phyloP scores from a whole-genome alignment of 305 asterid genomes.

The Solanum hybrid region DNA sequence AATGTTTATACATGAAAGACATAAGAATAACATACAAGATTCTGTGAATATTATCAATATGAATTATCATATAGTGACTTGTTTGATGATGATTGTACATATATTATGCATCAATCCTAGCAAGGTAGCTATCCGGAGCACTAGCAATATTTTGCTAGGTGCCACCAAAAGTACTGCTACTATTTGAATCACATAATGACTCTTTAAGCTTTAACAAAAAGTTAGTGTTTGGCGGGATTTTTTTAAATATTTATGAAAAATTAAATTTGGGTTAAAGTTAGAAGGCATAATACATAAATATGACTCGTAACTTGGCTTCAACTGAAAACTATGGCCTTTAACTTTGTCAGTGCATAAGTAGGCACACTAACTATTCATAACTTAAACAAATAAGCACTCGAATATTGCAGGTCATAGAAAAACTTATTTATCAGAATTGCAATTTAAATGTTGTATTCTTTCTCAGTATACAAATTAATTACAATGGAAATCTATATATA shows the following conservation, averaged over 20 bases:
- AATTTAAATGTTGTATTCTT: no score
- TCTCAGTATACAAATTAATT: no score
- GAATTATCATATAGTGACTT: neutral
- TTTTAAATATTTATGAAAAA: neutral
- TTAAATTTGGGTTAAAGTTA: neutral
- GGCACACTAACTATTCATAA: neutral
- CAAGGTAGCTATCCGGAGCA: neutral
- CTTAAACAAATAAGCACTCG: neutral
- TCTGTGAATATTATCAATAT: neutral
- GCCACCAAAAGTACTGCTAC: neutral
- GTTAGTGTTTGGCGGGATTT: neutral
- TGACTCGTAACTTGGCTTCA: no score
- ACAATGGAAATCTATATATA: no score
- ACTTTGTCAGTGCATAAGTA: neutral
- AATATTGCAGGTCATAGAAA: neutral
- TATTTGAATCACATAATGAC: neutral
- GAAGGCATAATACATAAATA: neutral
- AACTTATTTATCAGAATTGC: no score
- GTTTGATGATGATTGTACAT: neutral
- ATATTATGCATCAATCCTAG: neutral
- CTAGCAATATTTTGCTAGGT: neutral
- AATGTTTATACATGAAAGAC: neutral
- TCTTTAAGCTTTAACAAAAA: neutral
- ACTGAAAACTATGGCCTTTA: rapidly evolving
- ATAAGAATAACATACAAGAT: neutral